Evolutionary conservation across 2,329 filamentous ascomycete species (phyloP), one percentile per base, ranked within the genome.

Genomic region (Ophiostoma himal-ulmi): DNA sequence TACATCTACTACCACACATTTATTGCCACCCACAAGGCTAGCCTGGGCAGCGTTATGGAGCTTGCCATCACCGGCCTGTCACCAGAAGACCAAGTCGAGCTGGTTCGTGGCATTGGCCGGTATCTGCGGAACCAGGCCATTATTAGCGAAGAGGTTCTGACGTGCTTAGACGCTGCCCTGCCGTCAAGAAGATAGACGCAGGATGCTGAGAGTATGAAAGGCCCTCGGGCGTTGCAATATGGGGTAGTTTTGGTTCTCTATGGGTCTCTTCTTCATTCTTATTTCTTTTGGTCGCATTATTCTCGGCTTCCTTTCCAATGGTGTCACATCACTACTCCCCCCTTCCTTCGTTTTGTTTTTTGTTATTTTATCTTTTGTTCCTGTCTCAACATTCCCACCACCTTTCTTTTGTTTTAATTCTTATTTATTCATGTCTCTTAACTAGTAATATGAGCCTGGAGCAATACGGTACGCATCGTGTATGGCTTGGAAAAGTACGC

Each of bases 1-100:
- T 98, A 93, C 83, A 94, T 99, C 86, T 99, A 99, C 82, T 99
- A 96, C 82, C 94, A 97, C 79, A 95, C 91, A 77, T 99, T 99
- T 79, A 94, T 99, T 77, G 94, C 94, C 4, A 85, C 93, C 7
- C 89, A 97, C 83, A 93, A 94, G 80, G 89, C 91, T 54, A 93
- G 85, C 70, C 89, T 97, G 26, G 95, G 94, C 26, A 88, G 88
- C 70, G 91, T 99, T 48, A 91, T 99, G 75, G 94, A 99, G 82
- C 88, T 89, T 14, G 94, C 92, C 68, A 96, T 99, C 75, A 96
- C 89, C 6, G 94, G 94, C n/a, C 82, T 99, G 75, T 89, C 88
- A 0, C 82, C 89, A 1, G 93, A 97, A 57, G 93, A 99, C 80
- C 94, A 99, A 81, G 84, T 97, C 73, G 94, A 97, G 80, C 83